Conservation (phyloP, 805 yeast species). For the Hanseniaspora nectarophila region DNA sequence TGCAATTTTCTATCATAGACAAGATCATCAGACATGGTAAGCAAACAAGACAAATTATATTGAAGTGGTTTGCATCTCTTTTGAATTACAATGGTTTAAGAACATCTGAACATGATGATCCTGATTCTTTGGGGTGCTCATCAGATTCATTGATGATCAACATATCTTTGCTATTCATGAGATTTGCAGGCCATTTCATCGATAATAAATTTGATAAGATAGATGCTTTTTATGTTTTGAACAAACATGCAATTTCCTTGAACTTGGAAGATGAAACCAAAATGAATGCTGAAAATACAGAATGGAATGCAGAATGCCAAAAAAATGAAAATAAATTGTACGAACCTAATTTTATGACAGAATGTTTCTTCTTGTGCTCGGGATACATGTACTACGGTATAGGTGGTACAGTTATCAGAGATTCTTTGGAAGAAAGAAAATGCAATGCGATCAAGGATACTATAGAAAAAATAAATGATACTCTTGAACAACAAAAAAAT, state of each 20-base stretch:
- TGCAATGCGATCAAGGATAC: constrained; percentile 37
- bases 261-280: constrained; percentile 74
- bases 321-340: constrained; percentile 29
- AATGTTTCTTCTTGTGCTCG: constrained; percentile 68
- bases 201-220: constrained; percentile 70
- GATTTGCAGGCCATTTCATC: constrained; percentile 73
- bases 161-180: constrained; percentile 51
- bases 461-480: constrained; percentile 28
- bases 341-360: constrained; percentile 69
- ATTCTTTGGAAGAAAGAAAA: constrained; percentile 44
- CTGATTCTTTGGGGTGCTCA: constrained; percentile 40
- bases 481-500: constrained; percentile 35
- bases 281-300: constrained; percentile 60
- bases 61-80: constrained; percentile 59
- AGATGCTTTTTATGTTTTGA: constrained; percentile 55
- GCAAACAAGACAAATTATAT: constrained; percentile 48
- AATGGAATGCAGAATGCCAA: constrained; percentile 35
- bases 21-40: constrained; percentile 64
- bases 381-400: constrained; percentile 80
- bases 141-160: constrained; percentile 77
- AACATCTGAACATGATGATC: constrained; percentile 71
- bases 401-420: constrained; percentile 58
- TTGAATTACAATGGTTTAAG: constrained; percentile 79
- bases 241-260: constrained; percentile 35
- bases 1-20: constrained; percentile 59